A percentile compares a stretch with the other conserved stretches of the same genome.
Evolutionary conservation across 139 green algal genomes (phyloP).

Genomic region (Asterochloris erici): DNA sequence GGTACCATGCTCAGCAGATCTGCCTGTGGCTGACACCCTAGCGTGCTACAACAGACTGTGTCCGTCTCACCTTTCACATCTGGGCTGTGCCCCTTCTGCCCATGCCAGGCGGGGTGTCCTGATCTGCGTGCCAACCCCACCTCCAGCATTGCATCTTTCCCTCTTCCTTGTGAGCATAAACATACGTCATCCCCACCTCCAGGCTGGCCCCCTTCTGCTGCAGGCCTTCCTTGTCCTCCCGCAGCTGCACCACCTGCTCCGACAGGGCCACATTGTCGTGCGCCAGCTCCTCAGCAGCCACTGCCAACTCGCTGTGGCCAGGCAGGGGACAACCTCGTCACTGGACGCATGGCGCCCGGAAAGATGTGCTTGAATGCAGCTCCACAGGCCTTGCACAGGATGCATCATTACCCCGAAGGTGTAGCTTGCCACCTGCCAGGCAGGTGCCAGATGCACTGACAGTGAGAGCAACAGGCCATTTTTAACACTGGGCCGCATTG

Average conservation of each 20-base stretch:
- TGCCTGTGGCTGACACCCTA: neutral
- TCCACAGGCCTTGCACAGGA: neutral
- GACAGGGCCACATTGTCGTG: conserved; percentile 11
- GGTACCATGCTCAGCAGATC: too few relatives aligned
- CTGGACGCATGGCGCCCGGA: neutral
- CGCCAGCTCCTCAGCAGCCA: conserved; percentile 13
- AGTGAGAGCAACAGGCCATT: neutral
- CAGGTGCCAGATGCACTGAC: neutral
- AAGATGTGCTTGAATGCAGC: neutral
- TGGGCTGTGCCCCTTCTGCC: neutral
- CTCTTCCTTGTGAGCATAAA: neutral
- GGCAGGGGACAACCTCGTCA: neutral
- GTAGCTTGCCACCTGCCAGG: neutral
- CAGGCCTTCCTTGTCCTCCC: conserved; percentile 6
- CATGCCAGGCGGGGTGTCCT: neutral
- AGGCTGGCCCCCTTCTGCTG: neutral
- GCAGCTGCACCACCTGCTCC: conserved; percentile 12
- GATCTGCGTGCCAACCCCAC: neutral
- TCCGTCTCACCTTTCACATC: neutral
- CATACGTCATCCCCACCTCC: neutral
- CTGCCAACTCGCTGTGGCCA: conserved; percentile 13
- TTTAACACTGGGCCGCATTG: neutral
- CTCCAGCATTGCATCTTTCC: neutral
- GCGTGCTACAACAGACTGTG: neutral
- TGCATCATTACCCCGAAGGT: neutral